Base-by-base conservation (phyloP, 306 rosid species). In the Casuarina glauca region DNA sequence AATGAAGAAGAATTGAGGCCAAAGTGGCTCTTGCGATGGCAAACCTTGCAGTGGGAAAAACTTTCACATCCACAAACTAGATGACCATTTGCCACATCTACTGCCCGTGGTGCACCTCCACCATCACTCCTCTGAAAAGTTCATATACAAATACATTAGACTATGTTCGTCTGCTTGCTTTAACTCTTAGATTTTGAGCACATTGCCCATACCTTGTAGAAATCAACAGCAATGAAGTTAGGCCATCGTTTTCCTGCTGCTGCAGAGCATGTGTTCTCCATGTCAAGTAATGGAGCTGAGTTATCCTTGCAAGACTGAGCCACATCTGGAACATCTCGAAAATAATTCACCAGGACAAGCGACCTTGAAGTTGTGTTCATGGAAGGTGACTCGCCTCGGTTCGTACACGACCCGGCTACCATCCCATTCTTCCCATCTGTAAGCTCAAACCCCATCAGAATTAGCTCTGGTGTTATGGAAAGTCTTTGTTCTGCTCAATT, bases 211-310 rank as follows among this genome's bases (percentile, higher is more conserved):
- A 93, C 98, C 97, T 88, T 86, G 88, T 90, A 88, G 83, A 86
- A 93, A 78, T 93, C 97, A 73, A 91, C 93, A 26, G 96, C 86
- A 72, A 93, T 89, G 86, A 93, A 93, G 84, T 93, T 93, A 35
- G 97, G 86, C 96, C 97, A 90, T 52, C 96, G 86, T 71, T 90
- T 78, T 4, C 88, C 90, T 1, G 91, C 82, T n/a, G 91, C 96
- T 70, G 57, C 72, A 67, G 76, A 78, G 80, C 96, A 93, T 51
- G 98, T 91, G 70, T 82, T 85, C 61, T 84, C 50, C 96, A 89
- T 94, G 87, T 43, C 41, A 75, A 86, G 96, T 74, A 92, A 80
- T 45, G 91, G 92, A 50, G 85, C 88, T 5, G 96, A 89, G 79
- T 90, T 90, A 83, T 92, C 93, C 82, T 86, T 90, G 82, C 93